Percentiles rank a stretch among this genome's conserved stretches.
phyloP scores from a whole-genome alignment of 345 rosid genomes.

The Toxicodendron radicans region DNA sequence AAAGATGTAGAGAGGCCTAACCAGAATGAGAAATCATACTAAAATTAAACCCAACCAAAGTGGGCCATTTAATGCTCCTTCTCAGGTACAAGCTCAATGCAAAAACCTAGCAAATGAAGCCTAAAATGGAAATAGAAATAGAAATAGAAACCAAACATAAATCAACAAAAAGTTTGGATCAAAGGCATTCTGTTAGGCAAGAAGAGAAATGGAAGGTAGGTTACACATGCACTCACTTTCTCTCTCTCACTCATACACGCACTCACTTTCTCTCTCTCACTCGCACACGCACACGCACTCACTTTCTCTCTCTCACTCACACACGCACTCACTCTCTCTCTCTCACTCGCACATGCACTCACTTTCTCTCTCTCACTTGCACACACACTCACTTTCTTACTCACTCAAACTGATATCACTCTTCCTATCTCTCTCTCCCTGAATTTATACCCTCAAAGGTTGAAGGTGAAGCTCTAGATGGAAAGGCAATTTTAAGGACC shows the following conservation, averaged over 20 bases:
- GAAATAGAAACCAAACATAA: background rate
- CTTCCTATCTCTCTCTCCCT: constrained; percentile 4
- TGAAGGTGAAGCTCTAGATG: background rate
- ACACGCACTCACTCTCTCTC: background rate
- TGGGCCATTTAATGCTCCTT: background rate
- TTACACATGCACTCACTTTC: background rate
- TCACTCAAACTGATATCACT: background rate
- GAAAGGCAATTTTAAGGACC: background rate
- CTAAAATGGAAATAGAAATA: background rate
- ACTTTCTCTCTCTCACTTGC: constrained; percentile 1
- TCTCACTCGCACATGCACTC: background rate
- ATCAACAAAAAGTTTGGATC: background rate
- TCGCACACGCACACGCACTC: no score
- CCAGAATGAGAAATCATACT: background rate
- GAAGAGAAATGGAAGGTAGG: background rate
- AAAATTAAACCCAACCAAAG: constrained; percentile 1
- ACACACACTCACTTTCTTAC: background rate
- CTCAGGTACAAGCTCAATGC: background rate
- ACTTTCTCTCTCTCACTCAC: no score
- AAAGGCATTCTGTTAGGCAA: background rate
- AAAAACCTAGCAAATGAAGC: constrained; percentile 4
- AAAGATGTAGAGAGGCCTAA: constrained; percentile 1
- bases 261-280: no score
- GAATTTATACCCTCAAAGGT: background rate
- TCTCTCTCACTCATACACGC: background rate